Percentiles rank a stretch among this genome's conserved stretches.
Conservation (phyloP, 2,329 filamentous ascomycete genomes). For the Triangularia verruculosa region DNA sequence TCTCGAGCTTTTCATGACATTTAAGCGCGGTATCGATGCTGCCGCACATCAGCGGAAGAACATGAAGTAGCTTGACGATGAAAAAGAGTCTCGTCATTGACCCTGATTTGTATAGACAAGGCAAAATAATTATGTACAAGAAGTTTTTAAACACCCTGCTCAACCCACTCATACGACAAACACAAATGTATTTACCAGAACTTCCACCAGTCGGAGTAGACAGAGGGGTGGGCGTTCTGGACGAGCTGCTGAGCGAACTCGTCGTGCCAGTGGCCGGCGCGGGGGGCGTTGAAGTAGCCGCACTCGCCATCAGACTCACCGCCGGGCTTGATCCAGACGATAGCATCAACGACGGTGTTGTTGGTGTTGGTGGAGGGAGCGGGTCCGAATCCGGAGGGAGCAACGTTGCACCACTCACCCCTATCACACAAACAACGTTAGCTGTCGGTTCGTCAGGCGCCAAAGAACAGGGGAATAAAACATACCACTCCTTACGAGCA, state of each 20-base stretch:
- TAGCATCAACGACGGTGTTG: constrained; percentile 39
- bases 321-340: constrained; percentile 46
- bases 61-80: not conserved
- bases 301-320: constrained; percentile 44
- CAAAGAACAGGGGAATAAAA: not conserved
- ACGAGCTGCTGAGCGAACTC: constrained; percentile 42
- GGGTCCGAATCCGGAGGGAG: constrained; percentile 39
- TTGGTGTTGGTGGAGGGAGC: constrained; percentile 35
- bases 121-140: constrained; percentile 9
- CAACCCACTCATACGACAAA: not conserved
- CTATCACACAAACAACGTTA: constrained; percentile 3
- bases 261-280: constrained; percentile 42
- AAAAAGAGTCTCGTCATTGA: not conserved
- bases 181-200: not conserved
- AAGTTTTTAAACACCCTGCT: constrained; percentile 6
- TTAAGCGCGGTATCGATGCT: too few species aligned
- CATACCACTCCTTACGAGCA: constrained; percentile 36
- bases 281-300: constrained; percentile 37
- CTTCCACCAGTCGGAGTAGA: constrained; percentile 13
- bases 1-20: not conserved
- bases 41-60: not conserved
- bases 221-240: constrained; percentile 35
- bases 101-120: constrained; percentile 2
- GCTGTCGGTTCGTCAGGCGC: not conserved
- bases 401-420: constrained; percentile 45